phyloP scores from a whole-genome alignment of 495 filamentous ascomycete genomes.

The Cairneyella variabilis region DNA sequence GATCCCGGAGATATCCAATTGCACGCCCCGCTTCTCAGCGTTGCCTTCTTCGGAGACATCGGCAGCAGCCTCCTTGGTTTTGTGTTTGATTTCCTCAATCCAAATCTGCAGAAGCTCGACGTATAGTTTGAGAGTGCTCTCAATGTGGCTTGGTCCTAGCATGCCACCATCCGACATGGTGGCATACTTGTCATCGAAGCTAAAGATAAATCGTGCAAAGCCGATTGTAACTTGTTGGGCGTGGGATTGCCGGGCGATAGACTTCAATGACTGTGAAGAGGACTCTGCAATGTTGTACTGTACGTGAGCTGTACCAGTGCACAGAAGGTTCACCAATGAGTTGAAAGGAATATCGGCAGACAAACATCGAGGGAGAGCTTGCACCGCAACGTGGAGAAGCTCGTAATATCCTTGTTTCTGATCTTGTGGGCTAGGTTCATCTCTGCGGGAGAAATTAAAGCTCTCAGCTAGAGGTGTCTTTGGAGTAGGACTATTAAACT shows the following conservation, averaged over 20 bases:
- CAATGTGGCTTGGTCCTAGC: slow-evolving; percentile 91
- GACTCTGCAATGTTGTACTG: slow-evolving; percentile 88
- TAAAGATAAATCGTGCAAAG: slow-evolving; percentile 95
- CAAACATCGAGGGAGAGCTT: slow-evolving; percentile 88
- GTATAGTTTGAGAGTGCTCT: slow-evolving; percentile 87
- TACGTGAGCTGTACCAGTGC: slow-evolving; percentile 94
- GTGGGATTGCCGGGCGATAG: slow-evolving; percentile 88
- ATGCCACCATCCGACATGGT: slow-evolving; percentile 98
- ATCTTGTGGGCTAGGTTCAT: slow-evolving; percentile 67
- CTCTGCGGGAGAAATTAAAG: slow-evolving; percentile 79
- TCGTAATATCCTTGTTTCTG: slow-evolving; percentile 96
- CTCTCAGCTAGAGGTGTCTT: slow-evolving; percentile 94
- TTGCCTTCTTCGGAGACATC: slow-evolving; percentile 57
- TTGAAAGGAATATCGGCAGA: slow-evolving; percentile 90
- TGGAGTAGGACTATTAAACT: slow-evolving; percentile 78
- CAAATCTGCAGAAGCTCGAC: slow-evolving; percentile 92
- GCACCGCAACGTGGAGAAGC: slow-evolving; percentile 89
- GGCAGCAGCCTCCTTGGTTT: slow-evolving; percentile 66
- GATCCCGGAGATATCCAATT: slow-evolving; percentile 81
- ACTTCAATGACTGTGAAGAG: slow-evolving; percentile 88
- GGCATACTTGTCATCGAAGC: slow-evolving; percentile 92
- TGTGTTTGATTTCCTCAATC: slow-evolving; percentile 92
- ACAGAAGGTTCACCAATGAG: slow-evolving; percentile 89
- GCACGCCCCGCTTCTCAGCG: slow-evolving; percentile 57
- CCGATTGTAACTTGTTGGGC: slow-evolving; percentile 96